These are phyloP conservation scores for Oxyria digyna DNA, from an alignment of 148 eudicot genomes.

Conservation along the genomic window DNA sequence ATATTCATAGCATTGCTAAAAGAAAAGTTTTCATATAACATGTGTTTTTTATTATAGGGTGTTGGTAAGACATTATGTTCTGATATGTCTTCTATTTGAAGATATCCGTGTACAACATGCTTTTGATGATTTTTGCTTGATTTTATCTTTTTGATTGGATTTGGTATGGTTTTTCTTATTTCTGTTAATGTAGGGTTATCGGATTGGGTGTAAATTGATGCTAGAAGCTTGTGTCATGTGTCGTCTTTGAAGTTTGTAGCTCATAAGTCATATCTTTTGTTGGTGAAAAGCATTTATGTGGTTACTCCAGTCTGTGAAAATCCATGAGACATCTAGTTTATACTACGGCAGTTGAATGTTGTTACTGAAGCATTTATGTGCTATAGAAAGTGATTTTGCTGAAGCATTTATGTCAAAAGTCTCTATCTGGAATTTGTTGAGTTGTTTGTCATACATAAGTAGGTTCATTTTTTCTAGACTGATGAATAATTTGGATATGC, in stretches of 20 bases:
- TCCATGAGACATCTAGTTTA: too few relatives aligned
- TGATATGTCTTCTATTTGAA: neutral
- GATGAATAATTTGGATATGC: too few relatives aligned
- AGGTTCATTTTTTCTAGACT: neutral
- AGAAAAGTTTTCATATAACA: too few relatives aligned
- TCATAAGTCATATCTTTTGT: too few relatives aligned
- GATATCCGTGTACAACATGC: neutral
- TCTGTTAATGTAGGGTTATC: neutral
- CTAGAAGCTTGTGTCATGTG: neutral
- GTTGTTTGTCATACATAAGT: neutral
- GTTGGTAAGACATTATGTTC: neutral
- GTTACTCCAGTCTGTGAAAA: too few relatives aligned
- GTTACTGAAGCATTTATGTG: too few relatives aligned
- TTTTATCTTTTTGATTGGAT: neutral
- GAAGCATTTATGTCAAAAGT: too few relatives aligned
- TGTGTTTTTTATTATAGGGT: neutral
- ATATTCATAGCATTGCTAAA: too few relatives aligned
- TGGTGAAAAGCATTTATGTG: too few relatives aligned
- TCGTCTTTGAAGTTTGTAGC: neutral
- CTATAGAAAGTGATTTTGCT: too few relatives aligned
- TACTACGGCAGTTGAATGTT: neutral
- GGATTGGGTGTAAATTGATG: neutral
- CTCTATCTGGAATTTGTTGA: neutral
- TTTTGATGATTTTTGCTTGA: neutral
- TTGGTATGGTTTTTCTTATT: neutral